Conservation (phyloP, 1,284 basidiomycete genomes). For the Athelia psychrophila region DNA sequence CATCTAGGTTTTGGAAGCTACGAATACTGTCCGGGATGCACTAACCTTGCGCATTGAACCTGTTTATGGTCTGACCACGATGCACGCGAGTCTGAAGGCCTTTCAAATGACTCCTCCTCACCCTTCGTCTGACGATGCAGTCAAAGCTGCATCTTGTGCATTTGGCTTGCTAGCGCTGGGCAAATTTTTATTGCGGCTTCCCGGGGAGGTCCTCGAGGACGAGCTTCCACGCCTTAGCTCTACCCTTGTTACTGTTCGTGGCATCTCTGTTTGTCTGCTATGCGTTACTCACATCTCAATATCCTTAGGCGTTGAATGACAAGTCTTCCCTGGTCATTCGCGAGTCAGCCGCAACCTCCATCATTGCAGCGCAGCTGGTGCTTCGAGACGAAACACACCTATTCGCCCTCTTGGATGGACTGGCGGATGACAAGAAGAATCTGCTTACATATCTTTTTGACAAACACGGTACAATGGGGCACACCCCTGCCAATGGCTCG, state of each 20-base stretch:
- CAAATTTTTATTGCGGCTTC: conserved; percentile 75
- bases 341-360: conserved; percentile 75
- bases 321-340: conserved; percentile 69
- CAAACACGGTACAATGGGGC: conserved; percentile 69
- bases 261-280: conserved; percentile 2
- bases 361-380: conserved; percentile 78
- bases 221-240: conserved; percentile 72
- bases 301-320: conserved; percentile 65
- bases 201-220: conserved; percentile 80
- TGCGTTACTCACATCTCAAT: not conserved
- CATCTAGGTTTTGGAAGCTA: conserved; percentile 71
- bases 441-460: conserved; percentile 82
- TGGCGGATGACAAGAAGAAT: conserved; percentile 84
- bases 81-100: conserved; percentile 64
- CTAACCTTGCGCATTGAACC: conserved; percentile 70
- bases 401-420: conserved; percentile 72
- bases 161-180: conserved; percentile 80
- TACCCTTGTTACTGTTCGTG: conserved; percentile 65
- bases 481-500: conserved; percentile 24
- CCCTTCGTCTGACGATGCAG: conserved; percentile 37
- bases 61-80: conserved; percentile 78
- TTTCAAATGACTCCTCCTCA: conserved; percentile 56
- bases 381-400: conserved; percentile 78
- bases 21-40: conserved; percentile 73
- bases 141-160: conserved; percentile 66